phyloP scores from a whole-genome alignment of 164 flowering plant genomes.

The Chimonanthus praecox region DNA sequence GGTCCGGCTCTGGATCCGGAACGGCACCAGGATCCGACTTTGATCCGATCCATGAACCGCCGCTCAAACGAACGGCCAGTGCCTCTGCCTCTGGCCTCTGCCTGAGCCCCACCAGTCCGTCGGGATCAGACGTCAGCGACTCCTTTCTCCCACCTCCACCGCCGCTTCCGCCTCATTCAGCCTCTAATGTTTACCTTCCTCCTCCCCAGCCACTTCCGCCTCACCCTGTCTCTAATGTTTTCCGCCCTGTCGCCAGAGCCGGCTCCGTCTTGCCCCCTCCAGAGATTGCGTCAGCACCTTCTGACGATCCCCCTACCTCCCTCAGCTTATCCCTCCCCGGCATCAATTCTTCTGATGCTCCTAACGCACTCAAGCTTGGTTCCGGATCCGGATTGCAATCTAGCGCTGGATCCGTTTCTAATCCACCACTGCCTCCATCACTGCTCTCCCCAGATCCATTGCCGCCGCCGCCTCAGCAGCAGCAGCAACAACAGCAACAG shows the following conservation, averaged over 20 bases:
- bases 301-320: constrained; percentile 38
- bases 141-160: constrained; percentile 29
- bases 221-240: constrained; percentile 17
- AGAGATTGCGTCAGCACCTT: neutral
- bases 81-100: constrained; percentile 25
- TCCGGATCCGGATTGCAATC: constrained; percentile 14
- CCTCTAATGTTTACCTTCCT: constrained; percentile 14
- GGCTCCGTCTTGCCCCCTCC: constrained; percentile 14
- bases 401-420: neutral
- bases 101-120: constrained; percentile 49
- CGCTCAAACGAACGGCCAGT: constrained; percentile 51
- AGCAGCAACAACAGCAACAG: neutral
- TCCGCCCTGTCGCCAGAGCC: constrained; percentile 10
- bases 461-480: constrained; percentile 11
- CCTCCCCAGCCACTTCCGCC: neutral
- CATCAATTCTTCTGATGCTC: constrained; percentile 27
- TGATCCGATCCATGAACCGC: constrained; percentile 8
- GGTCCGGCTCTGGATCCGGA: neutral
- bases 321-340: constrained; percentile 65
- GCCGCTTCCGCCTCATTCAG: neutral
- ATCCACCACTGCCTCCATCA: constrained; percentile 10
- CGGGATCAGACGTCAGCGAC: constrained; percentile 71
- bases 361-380: constrained; percentile 9
- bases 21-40: neutral
- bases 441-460: constrained; percentile 1